Evolutionary conservation across 257 asterid genomes (phyloP).

Genomic region (Salvia miltiorrhiza): DNA sequence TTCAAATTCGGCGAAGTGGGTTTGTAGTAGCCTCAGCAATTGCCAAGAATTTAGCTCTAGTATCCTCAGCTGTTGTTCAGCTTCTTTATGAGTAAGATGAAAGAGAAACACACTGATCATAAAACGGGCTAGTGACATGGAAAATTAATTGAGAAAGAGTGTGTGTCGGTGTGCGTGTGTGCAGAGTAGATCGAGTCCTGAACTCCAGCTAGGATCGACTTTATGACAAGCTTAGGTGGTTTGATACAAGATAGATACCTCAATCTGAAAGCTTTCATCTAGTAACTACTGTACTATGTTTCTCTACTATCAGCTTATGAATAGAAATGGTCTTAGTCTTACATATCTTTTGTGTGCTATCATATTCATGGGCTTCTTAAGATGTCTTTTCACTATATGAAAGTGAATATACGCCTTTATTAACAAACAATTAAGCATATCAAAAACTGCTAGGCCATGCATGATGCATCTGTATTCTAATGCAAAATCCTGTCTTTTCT

Average conservation of each 20-base stretch:
- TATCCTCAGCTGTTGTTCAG: constrained; percentile 62
- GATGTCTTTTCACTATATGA: not conserved
- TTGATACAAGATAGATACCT: not conserved
- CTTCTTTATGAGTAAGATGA: constrained; percentile 39
- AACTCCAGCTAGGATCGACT: not conserved
- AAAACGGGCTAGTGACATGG: not conserved
- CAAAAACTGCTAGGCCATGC: not conserved
- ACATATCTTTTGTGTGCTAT: too few relatives aligned
- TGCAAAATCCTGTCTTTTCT: not conserved
- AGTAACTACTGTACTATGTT: not conserved
- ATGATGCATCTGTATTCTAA: not conserved
- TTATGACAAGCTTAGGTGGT: constrained; percentile 6
- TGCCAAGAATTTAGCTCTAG: constrained; percentile 89
- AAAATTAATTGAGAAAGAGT: not conserved
- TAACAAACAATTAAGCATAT: not conserved
- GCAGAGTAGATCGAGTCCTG: not conserved
- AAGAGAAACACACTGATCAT: constrained; percentile 6
- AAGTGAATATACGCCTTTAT: not conserved
- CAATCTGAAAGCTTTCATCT: not conserved
- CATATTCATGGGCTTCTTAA: not conserved
- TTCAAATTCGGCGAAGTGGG: constrained; percentile 48
- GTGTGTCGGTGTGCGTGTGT: too few relatives aligned
- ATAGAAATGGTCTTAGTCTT: not conserved
- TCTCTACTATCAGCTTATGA: not conserved
- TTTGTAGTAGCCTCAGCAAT: constrained; percentile 63